A percentile compares a stretch with the other conserved stretches of the same genome.
phyloP scores from a whole-genome alignment of 306 rosid species.

The Vicia villosa region DNA sequence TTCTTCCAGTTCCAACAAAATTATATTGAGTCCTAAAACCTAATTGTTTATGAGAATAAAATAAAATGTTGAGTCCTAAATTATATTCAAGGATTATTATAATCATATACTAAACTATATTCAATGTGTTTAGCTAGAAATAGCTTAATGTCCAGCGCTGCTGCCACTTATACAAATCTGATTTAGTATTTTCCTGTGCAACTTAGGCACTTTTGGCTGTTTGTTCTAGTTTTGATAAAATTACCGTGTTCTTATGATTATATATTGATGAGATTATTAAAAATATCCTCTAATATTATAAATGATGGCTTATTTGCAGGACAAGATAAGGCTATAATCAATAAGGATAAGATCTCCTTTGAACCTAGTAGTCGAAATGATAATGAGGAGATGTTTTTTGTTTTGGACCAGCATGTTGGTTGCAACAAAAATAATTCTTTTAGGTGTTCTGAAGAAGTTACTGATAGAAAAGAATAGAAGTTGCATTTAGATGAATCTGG shows the following conservation, averaged over 20 bases:
- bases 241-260: slow-evolving; percentile 26
- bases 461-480: slow-evolving; percentile 32
- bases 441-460: slow-evolving; percentile 36
- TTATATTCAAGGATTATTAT: no score
- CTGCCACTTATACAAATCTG: no score
- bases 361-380: slow-evolving; percentile 33
- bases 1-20: no score
- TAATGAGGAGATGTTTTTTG: slow-evolving; percentile 25
- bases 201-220: no score
- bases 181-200: no score
- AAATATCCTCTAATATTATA: slow-evolving; percentile 17
- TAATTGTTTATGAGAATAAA: no score
- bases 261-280: slow-evolving; percentile 13
- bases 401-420: slow-evolving; percentile 27
- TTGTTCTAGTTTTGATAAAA: no score
- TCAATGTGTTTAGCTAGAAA: no score
- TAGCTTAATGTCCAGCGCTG: no score
- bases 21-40: no score
- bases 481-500: slow-evolving; percentile 39
- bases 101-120: no score
- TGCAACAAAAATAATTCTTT: slow-evolving; percentile 19
- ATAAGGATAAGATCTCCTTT: slow-evolving; percentile 39
- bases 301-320: slow-evolving; percentile 47
- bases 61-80: no score
- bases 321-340: slow-evolving; percentile 29